phyloP scores from a whole-genome alignment of 2,329 filamentous ascomycete genomes.

The Xylaria sp. region DNA sequence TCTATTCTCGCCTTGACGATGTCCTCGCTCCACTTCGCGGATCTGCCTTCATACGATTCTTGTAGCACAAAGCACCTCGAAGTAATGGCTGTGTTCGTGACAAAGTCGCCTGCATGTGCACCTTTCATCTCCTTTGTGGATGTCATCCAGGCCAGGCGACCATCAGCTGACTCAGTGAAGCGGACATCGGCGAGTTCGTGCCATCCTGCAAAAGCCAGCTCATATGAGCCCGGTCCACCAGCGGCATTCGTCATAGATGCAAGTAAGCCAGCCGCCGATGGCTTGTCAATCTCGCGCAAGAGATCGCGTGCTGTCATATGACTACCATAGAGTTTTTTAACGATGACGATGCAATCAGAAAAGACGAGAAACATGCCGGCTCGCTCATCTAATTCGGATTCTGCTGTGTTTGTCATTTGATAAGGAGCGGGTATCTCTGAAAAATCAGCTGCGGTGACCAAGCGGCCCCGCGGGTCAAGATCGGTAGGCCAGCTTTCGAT shows the following conservation, averaged over 20 bases:
- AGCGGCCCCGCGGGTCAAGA: conserved; percentile 77
- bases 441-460: conserved; percentile 85
- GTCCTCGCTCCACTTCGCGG: conserved; percentile 82
- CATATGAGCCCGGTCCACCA: conserved; percentile 70
- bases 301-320: conserved; percentile 79
- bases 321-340: conserved; percentile 74
- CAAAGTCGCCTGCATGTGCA: conserved; percentile 59
- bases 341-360: conserved; percentile 79
- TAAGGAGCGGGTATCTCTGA: conserved; percentile 81
- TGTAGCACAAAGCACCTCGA: conserved; percentile 77
- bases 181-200: conserved; percentile 75
- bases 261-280: conserved; percentile 70
- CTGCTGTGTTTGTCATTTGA: conserved; percentile 54
- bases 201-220: conserved; percentile 80
- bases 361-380: conserved; percentile 85
- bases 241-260: conserved; percentile 72
- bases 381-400: conserved; percentile 57
- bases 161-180: conserved; percentile 76
- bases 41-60: conserved; percentile 81
- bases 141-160: conserved; percentile 73
- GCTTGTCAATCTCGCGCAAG: conserved; percentile 85
- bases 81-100: conserved; percentile 63
- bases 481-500: conserved; percentile 80
- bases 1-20: conserved; percentile 87
- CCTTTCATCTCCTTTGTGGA: conserved; percentile 70